Evolutionary conservation across 2,329 filamentous ascomycete genomes (phyloP).

Genomic region (Coniochaeta sp.): DNA sequence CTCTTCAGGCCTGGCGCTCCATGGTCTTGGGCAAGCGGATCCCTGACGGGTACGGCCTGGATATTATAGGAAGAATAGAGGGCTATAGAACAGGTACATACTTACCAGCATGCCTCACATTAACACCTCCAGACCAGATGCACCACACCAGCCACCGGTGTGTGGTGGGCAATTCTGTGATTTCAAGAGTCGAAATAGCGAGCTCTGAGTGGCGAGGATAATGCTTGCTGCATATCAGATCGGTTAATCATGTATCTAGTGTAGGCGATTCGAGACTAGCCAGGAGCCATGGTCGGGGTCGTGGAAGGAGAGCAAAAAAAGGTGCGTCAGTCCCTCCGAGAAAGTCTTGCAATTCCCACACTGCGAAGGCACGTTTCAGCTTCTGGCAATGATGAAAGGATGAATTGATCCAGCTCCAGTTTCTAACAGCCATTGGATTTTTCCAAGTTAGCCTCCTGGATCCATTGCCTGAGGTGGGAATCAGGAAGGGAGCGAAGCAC

Average conservation of each 20-base stretch:
- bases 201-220: background rate
- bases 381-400: constrained; percentile 21
- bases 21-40: background rate
- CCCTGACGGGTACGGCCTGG: constrained; percentile 8
- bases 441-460: constrained; percentile 19
- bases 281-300: constrained; percentile 5
- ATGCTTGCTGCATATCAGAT: constrained; percentile 16
- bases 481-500: constrained; percentile 3
- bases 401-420: constrained; percentile 16
- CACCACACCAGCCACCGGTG: constrained; percentile 1
- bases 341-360: constrained; percentile 7
- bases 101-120: background rate
- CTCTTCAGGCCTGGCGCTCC: background rate
- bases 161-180: background rate
- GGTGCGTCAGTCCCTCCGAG: constrained; percentile 16
- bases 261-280: constrained; percentile 5
- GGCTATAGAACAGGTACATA: constrained; percentile 10
- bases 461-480: constrained; percentile 4
- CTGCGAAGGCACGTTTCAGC: constrained; percentile 20
- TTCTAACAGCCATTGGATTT: constrained; percentile 14
- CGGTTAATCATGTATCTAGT: constrained; percentile 16
- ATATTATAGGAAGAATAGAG: constrained; percentile 12
- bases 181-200: background rate
- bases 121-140: constrained; percentile 4
- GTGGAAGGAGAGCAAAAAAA: constrained; percentile 15